phyloP scores from a whole-genome alignment of 352 stramenopile species.

The Pythium aquatile region DNA sequence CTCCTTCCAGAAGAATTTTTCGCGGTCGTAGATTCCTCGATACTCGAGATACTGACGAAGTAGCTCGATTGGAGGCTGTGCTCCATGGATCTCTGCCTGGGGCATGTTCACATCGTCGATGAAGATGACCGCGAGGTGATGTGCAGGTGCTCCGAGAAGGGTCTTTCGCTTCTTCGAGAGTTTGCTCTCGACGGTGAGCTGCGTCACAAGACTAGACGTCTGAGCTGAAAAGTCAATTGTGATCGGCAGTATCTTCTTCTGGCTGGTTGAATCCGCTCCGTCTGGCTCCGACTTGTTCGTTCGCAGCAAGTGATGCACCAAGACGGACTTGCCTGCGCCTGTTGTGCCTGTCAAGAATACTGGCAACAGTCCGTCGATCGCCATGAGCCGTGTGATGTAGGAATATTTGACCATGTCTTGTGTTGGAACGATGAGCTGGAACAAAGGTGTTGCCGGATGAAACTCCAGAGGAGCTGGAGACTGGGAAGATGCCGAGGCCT shows the following conservation, averaged over 20 bases:
- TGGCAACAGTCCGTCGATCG: constrained; percentile 57
- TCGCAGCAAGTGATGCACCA: constrained; percentile 70
- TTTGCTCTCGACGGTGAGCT: constrained; percentile 89
- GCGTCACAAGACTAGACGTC: constrained; percentile 73
- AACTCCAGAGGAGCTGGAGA: constrained; percentile 21
- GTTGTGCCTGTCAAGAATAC: constrained; percentile 89
- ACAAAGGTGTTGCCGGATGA: constrained; percentile 30
- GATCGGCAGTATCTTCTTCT: constrained; percentile 41
- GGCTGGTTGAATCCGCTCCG: constrained; percentile 1
- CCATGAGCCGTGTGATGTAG: constrained; percentile 51
- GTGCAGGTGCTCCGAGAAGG: constrained; percentile 80
- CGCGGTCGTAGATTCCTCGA: constrained; percentile 74
- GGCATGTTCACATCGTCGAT: constrained; percentile 94
- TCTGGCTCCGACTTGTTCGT: neutral
- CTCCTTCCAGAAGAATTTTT: constrained; percentile 85
- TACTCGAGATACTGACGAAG: constrained; percentile 72
- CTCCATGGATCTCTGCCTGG: constrained; percentile 61
- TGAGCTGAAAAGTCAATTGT: constrained; percentile 87
- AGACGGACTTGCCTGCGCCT: constrained; percentile 86
- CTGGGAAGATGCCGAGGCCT: neutral
- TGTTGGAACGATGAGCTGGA: constrained; percentile 66
- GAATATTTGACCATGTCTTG: constrained; percentile 65
- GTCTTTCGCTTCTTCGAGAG: constrained; percentile 92
- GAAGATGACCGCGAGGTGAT: constrained; percentile 71
- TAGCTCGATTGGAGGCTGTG: constrained; percentile 76